Percentiles rank a stretch among this genome's conserved stretches.
Conservation (phyloP, 176 grass and related monocot species). For the Triticum timopheevii region DNA sequence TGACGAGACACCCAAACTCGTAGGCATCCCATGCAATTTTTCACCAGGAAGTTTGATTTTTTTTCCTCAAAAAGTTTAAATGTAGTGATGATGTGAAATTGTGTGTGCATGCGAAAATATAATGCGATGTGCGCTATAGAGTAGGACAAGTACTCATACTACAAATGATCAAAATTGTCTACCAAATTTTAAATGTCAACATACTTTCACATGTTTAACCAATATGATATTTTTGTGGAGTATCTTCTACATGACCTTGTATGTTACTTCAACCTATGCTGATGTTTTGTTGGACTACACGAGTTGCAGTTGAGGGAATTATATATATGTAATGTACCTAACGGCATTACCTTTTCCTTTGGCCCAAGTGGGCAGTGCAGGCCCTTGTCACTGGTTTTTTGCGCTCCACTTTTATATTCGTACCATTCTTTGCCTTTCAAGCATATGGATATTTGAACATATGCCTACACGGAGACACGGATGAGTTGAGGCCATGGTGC, state of each 20-base stretch:
- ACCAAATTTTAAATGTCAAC: not conserved
- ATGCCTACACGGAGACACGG: constrained; percentile 39
- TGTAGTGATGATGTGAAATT: not conserved
- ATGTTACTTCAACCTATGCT: not conserved
- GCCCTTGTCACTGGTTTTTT: constrained; percentile 52
- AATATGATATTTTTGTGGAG: not conserved
- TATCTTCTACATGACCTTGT: not conserved
- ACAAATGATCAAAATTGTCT: not conserved
- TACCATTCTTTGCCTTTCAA: constrained; percentile 89
- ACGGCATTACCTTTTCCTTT: constrained; percentile 34
- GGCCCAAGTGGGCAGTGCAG: constrained; percentile 52
- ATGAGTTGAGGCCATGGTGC: constrained; percentile 79
- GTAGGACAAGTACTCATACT: not conserved
- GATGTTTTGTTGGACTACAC: not conserved
- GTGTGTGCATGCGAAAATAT: not conserved
- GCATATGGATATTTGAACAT: constrained; percentile 89
- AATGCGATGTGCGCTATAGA: not conserved
- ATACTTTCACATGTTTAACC: not conserved
- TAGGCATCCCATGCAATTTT: not conserved
- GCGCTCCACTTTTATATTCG: constrained; percentile 60
- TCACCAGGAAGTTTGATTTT: not conserved
- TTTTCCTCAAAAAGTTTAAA: not conserved
- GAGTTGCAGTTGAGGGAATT: not conserved
- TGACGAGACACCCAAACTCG: not conserved
- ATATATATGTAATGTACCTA: constrained; percentile 2